Evolutionary conservation across 2,329 filamentous ascomycete genomes (phyloP), one percentile per base, ranked within the genome.

Genomic region (Arachnomyces sp.): DNA sequence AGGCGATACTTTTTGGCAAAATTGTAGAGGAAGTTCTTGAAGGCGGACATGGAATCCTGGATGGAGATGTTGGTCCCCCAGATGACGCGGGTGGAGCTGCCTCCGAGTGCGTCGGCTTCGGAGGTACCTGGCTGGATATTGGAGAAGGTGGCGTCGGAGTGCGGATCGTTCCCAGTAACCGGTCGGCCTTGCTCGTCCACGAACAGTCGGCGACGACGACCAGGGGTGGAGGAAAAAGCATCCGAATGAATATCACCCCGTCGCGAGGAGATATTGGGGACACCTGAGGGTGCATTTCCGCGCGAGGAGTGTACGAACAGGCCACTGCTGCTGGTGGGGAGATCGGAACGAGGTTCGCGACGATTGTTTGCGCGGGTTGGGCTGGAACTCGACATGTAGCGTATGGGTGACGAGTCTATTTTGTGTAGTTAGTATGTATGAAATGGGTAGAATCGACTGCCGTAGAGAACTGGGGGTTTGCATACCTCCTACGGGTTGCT

Each of bases 31-130:
- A 98, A 98, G 48, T 92, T 88, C 57, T 92, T 90, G 71, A 95
- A 94, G 0, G 81, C 74, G 38, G 80, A 77, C 61, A 93, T 84
- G 0, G 87, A 88, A 59, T 96, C 89, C 44, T 86, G 79, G 39
- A 98, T 83, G 4, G 90, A 94, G 36, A 98, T 85, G 30, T 94
- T 96, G 32, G 92, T 98, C 61, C 92, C 92, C 92, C 92, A 98
- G 48, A 98, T 90, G 43, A 93, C 78, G 50, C 83, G 80, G 41
- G 82, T 82, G 30, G 84, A 85, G 43, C 78, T 78, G 2, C 89
- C 92, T 30, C 88, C 90, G 31, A 95, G 76, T 1, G 74, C 77
- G 56, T 95, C 84, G 1, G 92, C 92, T 60, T 98, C 92, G 2
- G 90, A 95, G 5, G 89, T 95, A 47, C 82, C 83, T 1, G 87